phyloP scores from a whole-genome alignment of 352 stramenopile species.

The Phytopythium kandeliae region DNA sequence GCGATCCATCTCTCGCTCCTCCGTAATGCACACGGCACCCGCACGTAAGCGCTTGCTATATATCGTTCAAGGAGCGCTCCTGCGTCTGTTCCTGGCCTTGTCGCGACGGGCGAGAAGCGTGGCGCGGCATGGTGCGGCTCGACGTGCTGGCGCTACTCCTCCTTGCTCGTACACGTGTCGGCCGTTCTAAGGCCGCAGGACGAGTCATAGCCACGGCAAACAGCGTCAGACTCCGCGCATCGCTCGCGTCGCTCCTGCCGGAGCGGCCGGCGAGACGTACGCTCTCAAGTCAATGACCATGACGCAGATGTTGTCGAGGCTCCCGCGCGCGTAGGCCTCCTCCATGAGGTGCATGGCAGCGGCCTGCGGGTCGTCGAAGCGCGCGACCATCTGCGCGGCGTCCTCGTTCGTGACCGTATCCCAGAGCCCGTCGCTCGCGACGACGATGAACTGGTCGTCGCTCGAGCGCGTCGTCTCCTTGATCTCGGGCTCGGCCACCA shows the following conservation, averaged over 20 bases:
- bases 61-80: too few species aligned
- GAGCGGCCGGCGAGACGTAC: constrained; percentile 17
- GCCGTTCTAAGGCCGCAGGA: neutral
- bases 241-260: too few species aligned
- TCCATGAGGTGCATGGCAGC: constrained; percentile 81
- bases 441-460: constrained; percentile 78
- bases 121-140: neutral
- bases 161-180: constrained; percentile 1
- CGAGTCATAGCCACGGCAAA: too few species aligned
- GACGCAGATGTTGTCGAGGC: constrained; percentile 89
- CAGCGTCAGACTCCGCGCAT: too few species aligned
- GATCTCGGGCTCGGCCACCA: constrained; percentile 90
- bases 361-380: constrained; percentile 59
- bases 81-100: neutral
- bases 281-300: constrained; percentile 87
- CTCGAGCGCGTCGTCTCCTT: constrained; percentile 50
- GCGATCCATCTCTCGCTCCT: too few species aligned
- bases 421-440: constrained; percentile 91
- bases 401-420: constrained; percentile 89
- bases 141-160: neutral
- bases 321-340: constrained; percentile 77
- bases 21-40: neutral
- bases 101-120: too few species aligned
- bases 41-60: too few species aligned
- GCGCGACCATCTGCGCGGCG: constrained; percentile 62